Base-by-base conservation (phyloP, 2,329 filamentous ascomycete genomes). In the Paecilomyces niveus region DNA sequence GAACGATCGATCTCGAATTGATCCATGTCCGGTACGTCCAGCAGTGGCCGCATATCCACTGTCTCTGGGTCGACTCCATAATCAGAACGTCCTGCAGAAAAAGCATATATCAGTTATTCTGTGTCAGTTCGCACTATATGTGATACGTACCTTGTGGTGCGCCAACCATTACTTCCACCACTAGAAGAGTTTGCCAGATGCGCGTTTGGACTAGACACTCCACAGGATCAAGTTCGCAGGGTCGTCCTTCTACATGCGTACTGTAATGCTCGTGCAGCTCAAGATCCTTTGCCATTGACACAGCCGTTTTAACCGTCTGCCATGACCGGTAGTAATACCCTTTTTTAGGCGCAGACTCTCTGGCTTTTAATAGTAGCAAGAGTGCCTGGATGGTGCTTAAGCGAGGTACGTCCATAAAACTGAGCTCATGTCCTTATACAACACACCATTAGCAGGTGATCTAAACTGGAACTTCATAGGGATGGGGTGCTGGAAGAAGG, bases 281-380 rank as follows among this genome's bases (percentile, higher is more conserved):
- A 32, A 97, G 80, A 70, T 97, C 93, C 68, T 95, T 94, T 26
- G 86, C 91, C 90, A 97, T 96, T 53, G 92, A 88, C 7, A 96
- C 88, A 62, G 93, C 91, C 61, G 92, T 90, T 56, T 96, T 93
- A 21, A 96, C 86, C 4, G 89, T 90, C 85, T 97, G 96, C 93
- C 94, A 97, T 0, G 94, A 97, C 39, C 93, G 87, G 75, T 94
- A 97, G 73, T 94, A 97, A 71, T 97, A 97, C 1, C 94, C 94
- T 60, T 90, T 86, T 70, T 96, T 96, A 0, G 93, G 92, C 8
- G 89, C 86, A n/a, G 90, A 89, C 73, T 97, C 93, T 62, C 92
- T 85, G 1, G 93, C 94, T 73, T 97, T 97, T 51, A 97, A 78
- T 18, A 97, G 81, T 52, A 97, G 87, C 52, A 97, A 77, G 61